phyloP scores from a whole-genome alignment of 306 rosid species.

The Dryas octopetala region DNA sequence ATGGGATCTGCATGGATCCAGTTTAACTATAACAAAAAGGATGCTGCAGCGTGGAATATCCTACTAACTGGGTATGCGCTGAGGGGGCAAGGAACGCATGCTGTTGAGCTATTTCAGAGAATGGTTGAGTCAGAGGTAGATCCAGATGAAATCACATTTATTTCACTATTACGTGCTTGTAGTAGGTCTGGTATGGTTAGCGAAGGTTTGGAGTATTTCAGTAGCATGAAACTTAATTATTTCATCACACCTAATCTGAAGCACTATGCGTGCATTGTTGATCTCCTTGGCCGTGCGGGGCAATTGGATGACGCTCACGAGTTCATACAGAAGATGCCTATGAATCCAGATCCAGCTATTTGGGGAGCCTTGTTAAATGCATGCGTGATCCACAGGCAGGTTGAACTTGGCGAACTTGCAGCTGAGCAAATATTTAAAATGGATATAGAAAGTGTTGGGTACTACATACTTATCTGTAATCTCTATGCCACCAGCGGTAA shows the following conservation, averaged over 20 bases:
- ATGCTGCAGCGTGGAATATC: slow-evolving; percentile 80
- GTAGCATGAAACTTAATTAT: slow-evolving; percentile 50
- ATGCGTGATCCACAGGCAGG: slow-evolving; percentile 64
- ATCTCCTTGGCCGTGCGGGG: slow-evolving; percentile 83
- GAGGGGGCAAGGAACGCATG: slow-evolving; percentile 58
- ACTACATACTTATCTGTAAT: slow-evolving; percentile 74
- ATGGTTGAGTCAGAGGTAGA: slow-evolving; percentile 56
- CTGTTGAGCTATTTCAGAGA: slow-evolving; percentile 50
- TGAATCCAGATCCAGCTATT: slow-evolving; percentile 73
- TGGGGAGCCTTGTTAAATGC: slow-evolving; percentile 94
- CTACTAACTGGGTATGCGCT: slow-evolving; percentile 78
- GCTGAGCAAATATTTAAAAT: slow-evolving; percentile 57
- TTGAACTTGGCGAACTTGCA: slow-evolving; percentile 85
- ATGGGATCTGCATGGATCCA: slow-evolving; percentile 69
- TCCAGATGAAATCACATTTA: slow-evolving; percentile 74
- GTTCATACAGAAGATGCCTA: slow-evolving; percentile 69
- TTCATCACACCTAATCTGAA: slow-evolving; percentile 65
- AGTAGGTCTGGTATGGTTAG: slow-evolving; percentile 81
- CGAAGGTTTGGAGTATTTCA: slow-evolving; percentile 72
- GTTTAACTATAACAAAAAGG: slow-evolving; percentile 53
- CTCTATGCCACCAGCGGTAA: slow-evolving; percentile 61
- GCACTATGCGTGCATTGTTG: slow-evolving; percentile 81
- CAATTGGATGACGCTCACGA: slow-evolving; percentile 59
- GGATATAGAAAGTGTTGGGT: slow-evolving; percentile 60
- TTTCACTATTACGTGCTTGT: slow-evolving; percentile 73